Base-by-base conservation (phyloP, 306 rosid species). In the Datisca glomerata region DNA sequence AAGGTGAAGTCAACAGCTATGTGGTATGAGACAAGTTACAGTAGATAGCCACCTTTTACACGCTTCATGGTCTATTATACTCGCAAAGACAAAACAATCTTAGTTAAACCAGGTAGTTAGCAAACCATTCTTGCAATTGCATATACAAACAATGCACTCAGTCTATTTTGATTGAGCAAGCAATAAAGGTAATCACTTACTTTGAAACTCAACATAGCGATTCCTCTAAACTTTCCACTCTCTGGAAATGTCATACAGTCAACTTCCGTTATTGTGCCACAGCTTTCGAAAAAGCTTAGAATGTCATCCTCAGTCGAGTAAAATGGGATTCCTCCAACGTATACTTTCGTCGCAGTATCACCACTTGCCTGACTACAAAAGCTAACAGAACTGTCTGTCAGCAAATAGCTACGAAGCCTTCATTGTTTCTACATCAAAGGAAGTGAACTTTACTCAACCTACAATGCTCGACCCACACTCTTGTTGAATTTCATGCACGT, bases 241-340 rank as follows among this genome's bases (percentile, higher is more conserved):
- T 89, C 98, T 12, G 92, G 92, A 71, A 89, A 89, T 45, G 3
- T 70, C 98, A 84, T 78, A 65, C 92, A 84, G 64, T 89, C 91
- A 65, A 89, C 37, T 52, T 80, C 93, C 23, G 81, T 83, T 8
- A 89, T 66, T 35, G 96, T 74, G 41, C 98, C 98, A 24, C 98
- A 89, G 54, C 76, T 49, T 56, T 89, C 93, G 50, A 89, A 73
- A 50, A 72, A 83, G 70, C 97, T 79, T 37, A 74, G 70, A 53
- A 87, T 87, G 51, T 87, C 97, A 48, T 83, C 97, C 79, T 89
- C 92, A 0, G 74, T 76, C 2, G 97, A 87, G 69, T 87, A 87
- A 66, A 56, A 87, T 39, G 97, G 97, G 62, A 87, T 83, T 35
- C 97, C 97, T 54, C 94, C 97, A 45, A 65, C 94, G 60, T 87